A percentile compares a stretch with the other conserved stretches of the same genome.
Conservation (phyloP, 2,329 filamentous ascomycete genomes). For the Microascus cirrosus region DNA sequence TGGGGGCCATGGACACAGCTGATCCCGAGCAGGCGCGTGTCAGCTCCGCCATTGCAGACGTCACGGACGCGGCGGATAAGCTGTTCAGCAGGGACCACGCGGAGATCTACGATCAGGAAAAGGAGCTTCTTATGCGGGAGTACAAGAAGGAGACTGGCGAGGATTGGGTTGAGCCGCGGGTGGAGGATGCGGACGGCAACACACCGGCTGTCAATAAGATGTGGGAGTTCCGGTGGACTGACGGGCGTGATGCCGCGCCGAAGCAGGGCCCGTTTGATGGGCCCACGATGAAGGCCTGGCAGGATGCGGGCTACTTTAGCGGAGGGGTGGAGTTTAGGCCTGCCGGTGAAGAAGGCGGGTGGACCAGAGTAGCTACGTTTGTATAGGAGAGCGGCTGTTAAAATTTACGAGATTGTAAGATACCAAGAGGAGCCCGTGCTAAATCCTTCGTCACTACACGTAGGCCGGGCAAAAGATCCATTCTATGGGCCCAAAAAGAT, state of each 20-base stretch:
- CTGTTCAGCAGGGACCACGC: constrained; percentile 71
- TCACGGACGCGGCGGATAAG: constrained; percentile 84
- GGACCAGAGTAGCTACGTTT: constrained; percentile 41
- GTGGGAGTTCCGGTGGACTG: constrained; percentile 93
- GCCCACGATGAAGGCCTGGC: constrained; percentile 81
- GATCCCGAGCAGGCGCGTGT: constrained; percentile 54
- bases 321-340: constrained; percentile 73
- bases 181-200: constrained; percentile 13
- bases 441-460: neutral
- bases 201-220: constrained; percentile 20
- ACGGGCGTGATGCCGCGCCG: constrained; percentile 68
- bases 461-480: neutral
- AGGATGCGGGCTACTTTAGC: constrained; percentile 83
- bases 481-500: neutral
- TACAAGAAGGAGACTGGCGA: constrained; percentile 81
- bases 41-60: constrained; percentile 63
- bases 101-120: constrained; percentile 85
- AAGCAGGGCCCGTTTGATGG: constrained; percentile 82
- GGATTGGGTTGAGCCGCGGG: constrained; percentile 54
- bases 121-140: constrained; percentile 72
- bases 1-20: constrained; percentile 63
- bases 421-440: no score
- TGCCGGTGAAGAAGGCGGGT: constrained; percentile 40
- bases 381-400: constrained; percentile 21
- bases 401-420: neutral